phyloP scores from a whole-genome alignment of 805 yeast genomes.

The Saccharomycopsis sp. region DNA sequence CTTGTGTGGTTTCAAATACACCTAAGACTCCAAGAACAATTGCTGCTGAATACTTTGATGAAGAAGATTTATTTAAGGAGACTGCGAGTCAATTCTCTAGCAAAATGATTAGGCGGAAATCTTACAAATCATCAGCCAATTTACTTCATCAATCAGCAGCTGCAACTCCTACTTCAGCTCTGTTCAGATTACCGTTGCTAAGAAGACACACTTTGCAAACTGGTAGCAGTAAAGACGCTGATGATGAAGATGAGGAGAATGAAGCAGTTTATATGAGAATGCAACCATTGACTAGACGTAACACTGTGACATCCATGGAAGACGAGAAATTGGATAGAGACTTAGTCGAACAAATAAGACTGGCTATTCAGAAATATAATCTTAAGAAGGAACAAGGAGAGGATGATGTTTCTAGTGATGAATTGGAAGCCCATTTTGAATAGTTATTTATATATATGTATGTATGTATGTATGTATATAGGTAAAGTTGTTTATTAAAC shows the following conservation, averaged over 20 bases:
- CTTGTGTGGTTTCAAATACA: slow-evolving; percentile 34
- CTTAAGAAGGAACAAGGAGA: slow-evolving; percentile 27
- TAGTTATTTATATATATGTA: too few species aligned
- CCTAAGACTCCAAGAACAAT: slow-evolving; percentile 23
- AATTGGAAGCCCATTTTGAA: slow-evolving; percentile 42
- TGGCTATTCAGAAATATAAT: slow-evolving; percentile 33
- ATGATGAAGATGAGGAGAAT: slow-evolving; percentile 1
- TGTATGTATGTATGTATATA: too few species aligned
- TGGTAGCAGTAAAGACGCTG: too few species aligned
- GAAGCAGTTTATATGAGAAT: background rate
- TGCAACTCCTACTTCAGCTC: too few species aligned
- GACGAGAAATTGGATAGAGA: slow-evolving; percentile 29
- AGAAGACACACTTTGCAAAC: slow-evolving; percentile 22
- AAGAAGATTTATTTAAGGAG: slow-evolving; percentile 26
- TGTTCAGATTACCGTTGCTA: too few species aligned
- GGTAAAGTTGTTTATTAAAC: too few species aligned
- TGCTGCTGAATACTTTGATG: slow-evolving; percentile 19
- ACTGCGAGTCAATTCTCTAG: slow-evolving; percentile 42
- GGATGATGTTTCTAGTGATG: slow-evolving; percentile 45
- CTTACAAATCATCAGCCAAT: slow-evolving; percentile 67
- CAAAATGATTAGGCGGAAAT: slow-evolving; percentile 53
- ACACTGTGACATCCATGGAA: slow-evolving; percentile 6
- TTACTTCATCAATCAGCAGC: slow-evolving; percentile 54
- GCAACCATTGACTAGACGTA: slow-evolving; percentile 11
- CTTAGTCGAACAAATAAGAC: slow-evolving; percentile 38